Percentiles rank a stretch among this genome's conserved stretches.
phyloP scores from a whole-genome alignment of 2,329 filamentous ascomycete species.

The Boeremia exigua region DNA sequence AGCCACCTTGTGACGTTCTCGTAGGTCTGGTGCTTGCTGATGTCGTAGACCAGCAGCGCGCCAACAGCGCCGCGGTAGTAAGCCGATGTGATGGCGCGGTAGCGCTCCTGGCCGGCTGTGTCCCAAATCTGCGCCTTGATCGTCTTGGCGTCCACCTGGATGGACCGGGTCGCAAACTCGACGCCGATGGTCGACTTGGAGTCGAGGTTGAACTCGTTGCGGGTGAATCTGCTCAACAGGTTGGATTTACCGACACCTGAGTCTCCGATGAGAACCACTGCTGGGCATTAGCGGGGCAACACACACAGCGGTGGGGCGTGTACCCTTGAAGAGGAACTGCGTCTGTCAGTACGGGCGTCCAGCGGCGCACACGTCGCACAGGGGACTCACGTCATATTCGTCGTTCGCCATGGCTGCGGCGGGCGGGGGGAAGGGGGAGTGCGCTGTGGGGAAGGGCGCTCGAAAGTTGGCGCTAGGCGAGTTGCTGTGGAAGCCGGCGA shows the following conservation, averaged over 20 bases:
- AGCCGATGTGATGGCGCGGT: conserved; percentile 97
- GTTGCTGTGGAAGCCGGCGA: background rate
- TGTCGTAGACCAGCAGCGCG: conserved; percentile 97
- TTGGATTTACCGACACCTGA: conserved; percentile 99
- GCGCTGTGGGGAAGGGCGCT: conserved; percentile 18
- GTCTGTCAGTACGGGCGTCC: conserved; percentile 29
- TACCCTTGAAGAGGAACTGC: conserved; percentile 99
- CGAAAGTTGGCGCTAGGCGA: conserved; percentile 9
- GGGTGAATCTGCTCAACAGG: conserved; percentile 98
- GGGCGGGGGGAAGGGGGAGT: conserved; percentile 29
- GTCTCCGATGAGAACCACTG: conserved; percentile 98
- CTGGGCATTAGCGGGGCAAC: conserved; percentile 39
- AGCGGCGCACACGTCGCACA: conserved; percentile 28
- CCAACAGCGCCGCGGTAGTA: conserved; percentile 99
- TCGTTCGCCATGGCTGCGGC: conserved; percentile 87
- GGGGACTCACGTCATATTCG: conserved; percentile 91
- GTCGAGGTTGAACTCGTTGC: conserved; percentile 99
- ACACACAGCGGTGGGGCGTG: conserved; percentile 16
- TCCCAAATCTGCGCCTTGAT: conserved; percentile 99
- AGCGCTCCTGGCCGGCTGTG: conserved; percentile 97
- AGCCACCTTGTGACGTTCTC: conserved; percentile 99
- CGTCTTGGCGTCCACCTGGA: conserved; percentile 98
- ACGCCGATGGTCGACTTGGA: conserved; percentile 99
- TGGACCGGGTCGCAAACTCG: conserved; percentile 97
- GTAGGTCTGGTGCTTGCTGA: conserved; percentile 99